These are phyloP conservation scores for Chrysoporthe puriensis DNA, from an alignment of 2,329 filamentous ascomycete genomes.

Conservation along the genomic window DNA sequence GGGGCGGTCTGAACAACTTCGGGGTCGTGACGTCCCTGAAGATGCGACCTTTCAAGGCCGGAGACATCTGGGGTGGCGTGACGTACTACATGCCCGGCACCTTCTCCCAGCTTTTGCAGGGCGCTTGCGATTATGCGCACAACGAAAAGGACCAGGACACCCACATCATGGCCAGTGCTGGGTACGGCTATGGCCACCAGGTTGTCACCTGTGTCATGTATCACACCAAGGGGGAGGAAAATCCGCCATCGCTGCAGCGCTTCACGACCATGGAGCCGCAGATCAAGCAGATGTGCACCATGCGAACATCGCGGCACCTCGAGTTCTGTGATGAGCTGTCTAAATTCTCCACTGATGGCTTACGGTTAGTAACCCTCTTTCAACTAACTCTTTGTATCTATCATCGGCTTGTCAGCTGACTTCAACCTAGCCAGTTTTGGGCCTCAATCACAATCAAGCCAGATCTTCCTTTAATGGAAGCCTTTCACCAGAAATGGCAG, in stretches of 20 bases:
- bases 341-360: neutral
- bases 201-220: slow-evolving; percentile 32
- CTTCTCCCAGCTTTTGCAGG: slow-evolving; percentile 28
- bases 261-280: slow-evolving; percentile 31
- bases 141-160: slow-evolving; percentile 30
- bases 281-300: slow-evolving; percentile 29
- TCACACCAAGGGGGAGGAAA: slow-evolving; percentile 30
- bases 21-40: slow-evolving; percentile 14
- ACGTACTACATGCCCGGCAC: slow-evolving; percentile 30
- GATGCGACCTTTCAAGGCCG: slow-evolving; percentile 31
- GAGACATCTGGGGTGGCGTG: slow-evolving; percentile 26
- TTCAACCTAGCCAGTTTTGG: slow-evolving; percentile 3
- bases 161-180: slow-evolving; percentile 29
- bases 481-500: slow-evolving; percentile 30
- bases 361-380: neutral
- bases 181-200: slow-evolving; percentile 30
- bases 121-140: slow-evolving; percentile 29
- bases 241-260: slow-evolving; percentile 28
- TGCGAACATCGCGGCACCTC: slow-evolving; percentile 30
- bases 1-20: neutral
- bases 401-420: neutral
- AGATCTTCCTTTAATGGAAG: slow-evolving; percentile 26
- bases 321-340: slow-evolving; percentile 27
- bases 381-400: neutral
- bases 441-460: slow-evolving; percentile 17